Base-by-base conservation (phyloP, 345 rosid species). In the Capsella bursapastoris region DNA sequence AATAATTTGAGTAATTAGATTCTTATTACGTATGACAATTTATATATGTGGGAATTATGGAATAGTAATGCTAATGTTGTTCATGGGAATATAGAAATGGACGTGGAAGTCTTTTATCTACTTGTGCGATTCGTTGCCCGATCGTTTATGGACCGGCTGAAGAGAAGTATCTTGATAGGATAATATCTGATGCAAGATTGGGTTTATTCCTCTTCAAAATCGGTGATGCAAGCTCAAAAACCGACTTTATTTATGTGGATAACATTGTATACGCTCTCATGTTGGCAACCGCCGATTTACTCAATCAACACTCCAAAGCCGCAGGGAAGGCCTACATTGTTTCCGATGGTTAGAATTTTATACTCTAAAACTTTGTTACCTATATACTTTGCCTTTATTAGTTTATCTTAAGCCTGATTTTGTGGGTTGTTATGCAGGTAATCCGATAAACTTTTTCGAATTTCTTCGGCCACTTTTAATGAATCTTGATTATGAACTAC, bases 91-190 rank as follows among this genome's bases (percentile, higher is more conserved):
- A 0, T 49, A 43, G 78, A 61, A 29, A 31, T 28, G 78, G 45
- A 11, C 12, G 28, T 56, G 78, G 61, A 66, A 65, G 50, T 45
- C 0, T 48, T 29, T 51, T 75, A 12, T 38, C 55, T 6, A 67
- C 78, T 5, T 75, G 73, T 14, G 79, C 7, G 56, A 59, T 75
- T 58, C 73, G 79, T 14, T 59, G 73, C 41, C 67, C 79, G 4
- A 7, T 75, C 31, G 47, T 75, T 8, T 75, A 75, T 41, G 73
- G 79, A 41, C 63, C 68, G 0, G 79, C 48, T 60, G 73, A 75
- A 59, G 79, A 75, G 55, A 67, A 68, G 63, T 60, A 29, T 59
- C 56, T 75, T 67, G 18, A 50, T 50, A 75, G 73, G 56, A 13
- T 75, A 6, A 75, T 75, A 38, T 67, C 79, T 51, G 47, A 67